phyloP scores from a whole-genome alignment of 2,329 filamentous ascomycete genomes.

The Claviceps humidiphila region DNA sequence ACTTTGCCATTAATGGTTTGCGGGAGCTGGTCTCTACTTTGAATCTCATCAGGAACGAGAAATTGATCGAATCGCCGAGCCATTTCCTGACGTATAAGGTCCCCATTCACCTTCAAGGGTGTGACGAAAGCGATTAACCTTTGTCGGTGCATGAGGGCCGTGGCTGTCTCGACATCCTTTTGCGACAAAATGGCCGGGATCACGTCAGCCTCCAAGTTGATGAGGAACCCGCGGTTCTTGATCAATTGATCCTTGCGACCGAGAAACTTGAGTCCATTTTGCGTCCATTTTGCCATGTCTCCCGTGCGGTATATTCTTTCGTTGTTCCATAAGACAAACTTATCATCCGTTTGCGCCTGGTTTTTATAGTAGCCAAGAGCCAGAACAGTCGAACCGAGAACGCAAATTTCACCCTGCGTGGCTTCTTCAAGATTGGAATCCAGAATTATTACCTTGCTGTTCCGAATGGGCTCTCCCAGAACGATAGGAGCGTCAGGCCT shows the following conservation, averaged over 20 bases:
- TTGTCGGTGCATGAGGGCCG: slow-evolving; percentile 9
- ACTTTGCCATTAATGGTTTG: background rate
- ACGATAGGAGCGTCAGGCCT: background rate
- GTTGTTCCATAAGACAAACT: slow-evolving; percentile 9
- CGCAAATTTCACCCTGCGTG: slow-evolving; percentile 7
- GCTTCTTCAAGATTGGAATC: background rate
- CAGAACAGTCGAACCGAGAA: slow-evolving; percentile 23
- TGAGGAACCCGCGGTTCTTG: slow-evolving; percentile 22
- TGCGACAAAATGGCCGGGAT: slow-evolving; percentile 12
- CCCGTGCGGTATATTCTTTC: slow-evolving; percentile 23
- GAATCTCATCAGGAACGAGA: background rate
- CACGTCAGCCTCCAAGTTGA: slow-evolving; percentile 21
- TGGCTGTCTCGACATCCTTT: slow-evolving; percentile 8
- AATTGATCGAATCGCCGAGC: background rate
- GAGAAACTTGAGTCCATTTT: slow-evolving; percentile 11
- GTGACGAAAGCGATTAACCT: slow-evolving; percentile 9
- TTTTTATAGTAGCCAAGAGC: slow-evolving; percentile 24
- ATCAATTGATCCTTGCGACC: slow-evolving; percentile 17
- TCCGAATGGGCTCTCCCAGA: background rate
- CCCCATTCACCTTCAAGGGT: background rate
- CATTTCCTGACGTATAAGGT: background rate
- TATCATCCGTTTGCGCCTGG: slow-evolving; percentile 7
- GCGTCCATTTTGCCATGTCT: slow-evolving; percentile 12
- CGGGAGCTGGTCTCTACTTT: background rate
- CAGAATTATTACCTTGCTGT: background rate